Conservation (phyloP, 2,329 filamentous ascomycete species). For the Microsporum canis region DNA sequence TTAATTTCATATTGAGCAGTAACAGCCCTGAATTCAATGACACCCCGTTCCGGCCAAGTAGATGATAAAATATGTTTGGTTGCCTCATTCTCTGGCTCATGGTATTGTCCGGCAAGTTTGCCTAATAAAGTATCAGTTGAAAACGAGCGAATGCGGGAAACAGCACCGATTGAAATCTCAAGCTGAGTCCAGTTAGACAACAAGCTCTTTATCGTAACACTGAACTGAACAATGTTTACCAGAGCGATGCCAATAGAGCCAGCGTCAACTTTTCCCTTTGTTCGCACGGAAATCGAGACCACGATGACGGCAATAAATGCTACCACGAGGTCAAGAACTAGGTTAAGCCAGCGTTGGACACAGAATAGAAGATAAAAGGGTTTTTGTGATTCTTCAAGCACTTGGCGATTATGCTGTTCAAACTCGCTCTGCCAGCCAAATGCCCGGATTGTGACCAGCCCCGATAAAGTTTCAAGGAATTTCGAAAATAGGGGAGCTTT, state of each 20-base stretch:
- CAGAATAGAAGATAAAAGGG: conserved; percentile 27
- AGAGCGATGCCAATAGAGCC: neutral
- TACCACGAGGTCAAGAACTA: conserved; percentile 32
- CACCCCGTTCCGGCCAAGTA: neutral
- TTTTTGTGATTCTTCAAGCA: conserved; percentile 26
- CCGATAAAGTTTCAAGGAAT: conserved; percentile 21
- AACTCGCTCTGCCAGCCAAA: conserved; percentile 7
- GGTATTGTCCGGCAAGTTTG: neutral
- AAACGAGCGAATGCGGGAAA: conserved; percentile 11
- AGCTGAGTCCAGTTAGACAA: neutral
- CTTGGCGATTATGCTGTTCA: conserved; percentile 16
- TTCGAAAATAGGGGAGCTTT: conserved; percentile 33
- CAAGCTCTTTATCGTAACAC: neutral
- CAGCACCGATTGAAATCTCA: conserved; percentile 15
- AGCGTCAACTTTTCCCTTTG: neutral
- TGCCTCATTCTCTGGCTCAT: neutral
- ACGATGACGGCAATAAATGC: conserved; percentile 11
- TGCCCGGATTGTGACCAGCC: conserved; percentile 17
- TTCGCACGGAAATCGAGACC: conserved; percentile 14
- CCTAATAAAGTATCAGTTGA: neutral
- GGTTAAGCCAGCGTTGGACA: conserved; percentile 29
- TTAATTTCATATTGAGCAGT: neutral
- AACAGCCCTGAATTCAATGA: neutral
- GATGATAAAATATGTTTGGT: neutral
- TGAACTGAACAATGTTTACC: neutral